Evolutionary conservation across 208 protist genomes (phyloP), one percentile per base, ranked within the genome.

Genomic region (Vickermania spadyakhi): DNA sequence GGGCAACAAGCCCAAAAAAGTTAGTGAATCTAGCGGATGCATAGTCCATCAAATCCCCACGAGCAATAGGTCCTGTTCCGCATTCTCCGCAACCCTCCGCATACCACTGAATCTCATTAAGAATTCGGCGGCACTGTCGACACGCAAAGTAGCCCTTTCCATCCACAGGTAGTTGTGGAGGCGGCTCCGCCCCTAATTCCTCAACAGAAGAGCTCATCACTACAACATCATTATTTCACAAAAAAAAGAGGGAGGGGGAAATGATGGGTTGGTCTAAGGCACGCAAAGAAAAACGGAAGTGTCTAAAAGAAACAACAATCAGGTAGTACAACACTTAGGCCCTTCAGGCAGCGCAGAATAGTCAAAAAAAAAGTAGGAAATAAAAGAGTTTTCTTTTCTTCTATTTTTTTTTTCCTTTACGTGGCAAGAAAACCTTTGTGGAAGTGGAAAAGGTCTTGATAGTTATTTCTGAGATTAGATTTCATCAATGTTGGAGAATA

Each of bases 1-100:
- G 79, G 0, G 75, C 89, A 22, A 95, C 81, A 21, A 95, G 75
- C 7, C 89, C 89, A 53, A 95, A 67, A 30, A 89, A 95, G 60
- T 91, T 88, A 29, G 79, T 66, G 53, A 92, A 95, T 41, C 91
- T 75, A 2, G 80, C 60, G n/a, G 85, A 91, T 4, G 85, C 76
- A 45, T 80, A 77, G 50, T 92, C 85, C 26, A 76, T 62, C 5
- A 95, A 54, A 36, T 77, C 84, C 28, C 78, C 74, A 26, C 86
- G 81, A 36, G 65, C 29, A 2, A 83, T 28, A 11, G 84, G 79
- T 51, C 82, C 86, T 3, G 82, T 83, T 3, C 59, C 56, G 61
- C 88, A 94, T 60, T 86, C 76, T 2, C 63, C 51, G 55, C 88
- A 94, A 28, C 88, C 88, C 28, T 86, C 66, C 2, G 65, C 65